Evolutionary conservation across 805 yeast genomes (phyloP), one percentile per base, ranked within the genome.

Genomic region (Suhomyces xylopsoci): DNA sequence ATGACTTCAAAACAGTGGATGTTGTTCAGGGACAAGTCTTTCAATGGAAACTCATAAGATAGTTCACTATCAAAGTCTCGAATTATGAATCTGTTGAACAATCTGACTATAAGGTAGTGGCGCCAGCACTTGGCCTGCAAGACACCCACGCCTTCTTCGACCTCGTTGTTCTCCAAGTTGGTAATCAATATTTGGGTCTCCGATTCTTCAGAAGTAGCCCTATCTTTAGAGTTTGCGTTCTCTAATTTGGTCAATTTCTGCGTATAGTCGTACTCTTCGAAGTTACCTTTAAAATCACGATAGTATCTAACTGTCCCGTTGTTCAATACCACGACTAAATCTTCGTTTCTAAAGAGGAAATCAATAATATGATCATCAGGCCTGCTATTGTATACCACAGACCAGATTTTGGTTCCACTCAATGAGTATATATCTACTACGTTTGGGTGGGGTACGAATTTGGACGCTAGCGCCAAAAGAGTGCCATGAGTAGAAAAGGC

Each of bases 201-300:
- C 7, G 20, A 30, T 5, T 17, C 46, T 8, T 47, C 47, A n/a
- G 32, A 63, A 12, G 38, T 25, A 17, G 10, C 22, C 17, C 12
- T 46, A 17, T 15, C 22, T 30, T 26, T 34, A 32, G 24, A 28
- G 8, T 24, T 32, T n/a, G 15, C 44, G 10, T 38, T 40, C 17
- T 62, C 65, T 24, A 66, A 52, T 3, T 25, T 30, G 5, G 63
- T 53, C 43, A 65, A 50, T 34, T 62, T 60, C 6, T 59, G 53
- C 6, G 63, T 61, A 49, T 55, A 71, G 8, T 51, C 47, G 58
- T 74, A 78, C 59, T 85, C 90, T 47, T 76, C 74, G 63, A 88
- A 89, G 45, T 81, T 84, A 3, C 89, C 88, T 19, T 81, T 81
- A 56, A 87, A 82, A 60, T 88, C 91, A 42, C 74, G 67, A 66